Conservation (phyloP, 2,329 filamentous ascomycete species). For the Cadophora luteo-olivacea region DNA sequence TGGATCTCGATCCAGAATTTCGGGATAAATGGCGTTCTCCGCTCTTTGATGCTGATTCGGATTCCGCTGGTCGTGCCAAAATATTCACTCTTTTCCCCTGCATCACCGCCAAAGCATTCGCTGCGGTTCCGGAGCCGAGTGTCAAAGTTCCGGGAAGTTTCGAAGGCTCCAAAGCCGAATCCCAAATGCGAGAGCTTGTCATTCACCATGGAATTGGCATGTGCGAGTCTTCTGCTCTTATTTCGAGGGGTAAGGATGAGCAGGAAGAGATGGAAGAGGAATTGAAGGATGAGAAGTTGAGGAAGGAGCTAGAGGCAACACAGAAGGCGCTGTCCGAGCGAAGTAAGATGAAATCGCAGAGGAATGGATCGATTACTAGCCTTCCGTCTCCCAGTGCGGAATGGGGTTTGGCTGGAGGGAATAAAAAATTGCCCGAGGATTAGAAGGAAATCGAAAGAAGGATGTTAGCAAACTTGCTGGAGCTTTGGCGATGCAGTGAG, state of each 20-base stretch:
- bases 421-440: conserved; percentile 7
- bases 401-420: not conserved
- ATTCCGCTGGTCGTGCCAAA: too few species aligned
- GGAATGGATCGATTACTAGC: conserved; percentile 1
- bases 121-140: not conserved
- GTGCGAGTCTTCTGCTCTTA: not conserved
- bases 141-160: conserved; percentile 4
- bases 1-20: not conserved
- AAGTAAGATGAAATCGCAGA: conserved; percentile 6
- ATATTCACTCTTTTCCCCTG: conserved; percentile 5
- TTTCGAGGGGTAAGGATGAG: not conserved
- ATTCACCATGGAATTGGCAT: conserved; percentile 8
- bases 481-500: not conserved
- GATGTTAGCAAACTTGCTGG: not conserved
- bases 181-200: not conserved
- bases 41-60: not conserved
- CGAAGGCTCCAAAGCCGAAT: not conserved
- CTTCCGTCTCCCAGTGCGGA: not conserved
- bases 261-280: not conserved
- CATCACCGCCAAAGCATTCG: not conserved
- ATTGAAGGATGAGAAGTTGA: not conserved
- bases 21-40: not conserved
- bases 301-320: not conserved
- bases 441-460: not conserved
- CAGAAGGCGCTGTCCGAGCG: not conserved